These are phyloP conservation scores for Mycogone perniciosa DNA, from an alignment of 2,329 filamentous ascomycete species.

Conservation along the genomic window DNA sequence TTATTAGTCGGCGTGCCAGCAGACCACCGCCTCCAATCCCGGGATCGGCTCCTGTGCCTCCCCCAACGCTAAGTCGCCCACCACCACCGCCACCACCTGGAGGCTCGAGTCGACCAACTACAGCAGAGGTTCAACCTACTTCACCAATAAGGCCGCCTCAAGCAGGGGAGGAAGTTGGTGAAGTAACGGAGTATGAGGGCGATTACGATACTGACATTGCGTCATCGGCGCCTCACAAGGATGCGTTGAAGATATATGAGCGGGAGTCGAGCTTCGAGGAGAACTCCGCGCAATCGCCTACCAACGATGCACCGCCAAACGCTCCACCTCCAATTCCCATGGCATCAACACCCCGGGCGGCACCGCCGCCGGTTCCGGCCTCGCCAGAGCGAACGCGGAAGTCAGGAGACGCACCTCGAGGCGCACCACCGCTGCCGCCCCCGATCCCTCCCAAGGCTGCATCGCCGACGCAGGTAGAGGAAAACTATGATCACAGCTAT, in stretches of 20 bases:
- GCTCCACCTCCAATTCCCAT: slow-evolving; percentile 52
- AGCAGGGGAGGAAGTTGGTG: slow-evolving; percentile 59
- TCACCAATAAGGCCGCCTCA: slow-evolving; percentile 37
- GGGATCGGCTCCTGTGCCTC: slow-evolving; percentile 39
- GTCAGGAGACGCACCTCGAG: slow-evolving; percentile 66
- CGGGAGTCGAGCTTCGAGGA: slow-evolving; percentile 73
- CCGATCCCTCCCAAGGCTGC: slow-evolving; percentile 20
- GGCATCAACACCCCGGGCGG: slow-evolving; percentile 48
- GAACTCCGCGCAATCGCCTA: slow-evolving; percentile 55
- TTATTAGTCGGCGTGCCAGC: slow-evolving; percentile 48
- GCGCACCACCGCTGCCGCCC: slow-evolving; percentile 58
- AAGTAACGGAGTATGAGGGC: slow-evolving; percentile 90
- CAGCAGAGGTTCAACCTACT: slow-evolving; percentile 44
- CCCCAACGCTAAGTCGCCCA: slow-evolving; percentile 50
- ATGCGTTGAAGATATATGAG: slow-evolving; percentile 77
- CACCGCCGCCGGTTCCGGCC: slow-evolving; percentile 61
- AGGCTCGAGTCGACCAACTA: slow-evolving; percentile 51
- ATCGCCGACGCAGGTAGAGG: slow-evolving; percentile 40
- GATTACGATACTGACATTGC: slow-evolving; percentile 98
- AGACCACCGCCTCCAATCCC: slow-evolving; percentile 57
- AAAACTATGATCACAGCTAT: slow-evolving; percentile 63
- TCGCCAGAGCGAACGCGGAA: slow-evolving; percentile 47
- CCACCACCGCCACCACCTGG: slow-evolving; percentile 62
- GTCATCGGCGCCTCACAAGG: slow-evolving; percentile 87
- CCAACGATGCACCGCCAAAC: slow-evolving; percentile 39